A percentile compares a stretch with the other conserved stretches of the same genome.
phyloP scores from a whole-genome alignment of 257 asterid species.

The Solanum etuberosum region DNA sequence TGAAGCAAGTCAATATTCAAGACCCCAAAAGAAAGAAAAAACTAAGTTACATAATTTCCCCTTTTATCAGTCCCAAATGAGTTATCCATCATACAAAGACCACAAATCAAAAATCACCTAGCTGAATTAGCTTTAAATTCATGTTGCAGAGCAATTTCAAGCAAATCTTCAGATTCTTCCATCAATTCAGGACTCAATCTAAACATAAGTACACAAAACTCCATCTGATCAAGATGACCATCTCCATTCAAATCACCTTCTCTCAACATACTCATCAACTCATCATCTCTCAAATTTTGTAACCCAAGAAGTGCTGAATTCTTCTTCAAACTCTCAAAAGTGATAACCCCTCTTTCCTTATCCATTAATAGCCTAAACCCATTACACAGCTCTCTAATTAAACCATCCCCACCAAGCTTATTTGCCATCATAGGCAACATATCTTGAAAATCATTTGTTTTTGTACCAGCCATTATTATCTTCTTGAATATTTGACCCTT shows the following conservation, averaged over 20 bases:
- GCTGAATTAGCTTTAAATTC: neutral
- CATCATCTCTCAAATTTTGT: constrained; percentile 57
- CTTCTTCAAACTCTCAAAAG: constrained; percentile 63
- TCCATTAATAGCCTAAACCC: constrained; percentile 69
- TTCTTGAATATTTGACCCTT: neutral
- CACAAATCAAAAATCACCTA: neutral
- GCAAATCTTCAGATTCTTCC: constrained; percentile 44
- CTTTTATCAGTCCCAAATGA: neutral
- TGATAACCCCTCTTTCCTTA: constrained; percentile 45
- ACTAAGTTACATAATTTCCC: neutral
- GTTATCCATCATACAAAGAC: neutral
- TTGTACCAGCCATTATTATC: constrained; percentile 16
- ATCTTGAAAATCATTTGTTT: constrained; percentile 39
- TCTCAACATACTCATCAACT: constrained; percentile 45
- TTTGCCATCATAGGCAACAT: constrained; percentile 67
- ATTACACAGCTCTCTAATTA: constrained; percentile 60
- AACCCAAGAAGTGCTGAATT: constrained; percentile 60
- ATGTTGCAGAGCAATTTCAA: constrained; percentile 35
- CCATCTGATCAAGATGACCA: constrained; percentile 65
- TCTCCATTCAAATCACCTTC: constrained; percentile 71
- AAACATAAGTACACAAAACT: constrained; percentile 79
- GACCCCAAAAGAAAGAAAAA: neutral
- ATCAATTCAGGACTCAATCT: constrained; percentile 74
- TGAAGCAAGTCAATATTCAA: neutral
- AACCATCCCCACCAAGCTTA: constrained; percentile 71